Base-by-base conservation (phyloP, 768 basidiomycete genomes). In the Suillus variegatus region DNA sequence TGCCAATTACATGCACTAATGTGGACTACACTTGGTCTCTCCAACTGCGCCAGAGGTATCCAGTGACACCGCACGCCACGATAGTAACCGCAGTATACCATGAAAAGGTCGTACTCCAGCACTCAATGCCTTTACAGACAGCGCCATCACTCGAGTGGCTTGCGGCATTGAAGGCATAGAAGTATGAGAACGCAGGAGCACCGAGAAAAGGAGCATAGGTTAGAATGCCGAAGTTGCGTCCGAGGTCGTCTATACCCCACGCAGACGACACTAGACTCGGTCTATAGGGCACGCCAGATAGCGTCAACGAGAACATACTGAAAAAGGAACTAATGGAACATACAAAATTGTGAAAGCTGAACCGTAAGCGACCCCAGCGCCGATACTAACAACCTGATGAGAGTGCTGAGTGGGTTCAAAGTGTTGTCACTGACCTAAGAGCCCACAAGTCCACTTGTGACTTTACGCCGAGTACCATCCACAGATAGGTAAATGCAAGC, bases 151-250 rank as follows among this genome's bases (percentile, higher is more conserved):
- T 77, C 5, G 84, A 79, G 65, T 87, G 85, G 3, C 81, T 76
- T 4, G 82, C 83, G 7, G 89, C 84, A 56, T 92, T 72, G 68
- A 88, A 86, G 16, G 93, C 93, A 66, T 93, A 94, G 0, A 94
- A 72, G 74, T 91, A 93, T 3, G 93, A 92, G 73, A 93, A 93
- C 0, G 86, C 43, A 2, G 91, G 86, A 0, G 91, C 92, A 6
- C 91, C 92, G 32, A 87, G 74, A 74, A 93, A 90, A 6, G 91
- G 88, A 0, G 92, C 87, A 69, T 91, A 92, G 57, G 89, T 86
- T 64, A 92, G 71, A 44, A 92, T 75, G 32, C 92, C 91, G 65
- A 86, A 94, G 74, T 94, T 94, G 64, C 93, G 86, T 10, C 87
- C 93, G 6, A 88, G 78, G 66, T 91, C 84, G n/a, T 80, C 71